A percentile compares a stretch with the other conserved stretches of the same genome.
These are phyloP conservation scores for Acacia acuminata DNA, from an alignment of 306 rosid species.

Conservation along the genomic window DNA sequence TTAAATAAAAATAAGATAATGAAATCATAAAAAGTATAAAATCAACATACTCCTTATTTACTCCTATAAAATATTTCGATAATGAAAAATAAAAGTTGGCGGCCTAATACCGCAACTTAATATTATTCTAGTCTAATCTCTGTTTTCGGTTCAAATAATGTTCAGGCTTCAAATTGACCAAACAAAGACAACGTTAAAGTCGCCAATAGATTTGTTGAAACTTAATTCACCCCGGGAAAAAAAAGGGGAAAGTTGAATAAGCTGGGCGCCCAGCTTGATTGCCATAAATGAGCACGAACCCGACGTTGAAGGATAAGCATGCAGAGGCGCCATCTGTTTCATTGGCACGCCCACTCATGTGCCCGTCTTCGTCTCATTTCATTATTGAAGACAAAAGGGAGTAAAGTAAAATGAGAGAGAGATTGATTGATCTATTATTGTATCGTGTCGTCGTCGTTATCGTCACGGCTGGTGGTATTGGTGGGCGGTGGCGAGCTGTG, in stretches of 20 bases:
- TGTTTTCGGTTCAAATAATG: background rate
- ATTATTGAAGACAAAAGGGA: no score
- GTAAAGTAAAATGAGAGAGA: background rate
- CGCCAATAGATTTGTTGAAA: background rate
- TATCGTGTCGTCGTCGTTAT: background rate
- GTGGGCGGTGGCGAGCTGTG: background rate
- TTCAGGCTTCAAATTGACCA: background rate
- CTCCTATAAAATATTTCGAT: background rate
- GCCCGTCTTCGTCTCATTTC: no score
- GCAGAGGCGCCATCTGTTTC: background rate
- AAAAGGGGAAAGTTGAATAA: background rate
- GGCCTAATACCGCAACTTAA: background rate
- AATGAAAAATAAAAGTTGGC: background rate
- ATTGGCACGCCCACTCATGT: no score
- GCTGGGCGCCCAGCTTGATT: background rate
- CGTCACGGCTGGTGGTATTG: background rate
- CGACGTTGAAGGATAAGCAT: background rate
- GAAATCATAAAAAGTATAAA: background rate
- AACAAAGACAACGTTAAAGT: background rate
- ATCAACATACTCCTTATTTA: no score
- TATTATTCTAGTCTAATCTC: background rate
- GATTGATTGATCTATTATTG: background rate
- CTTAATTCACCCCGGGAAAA: no score
- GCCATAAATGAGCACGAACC: background rate
- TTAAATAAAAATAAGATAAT: background rate